phyloP scores from a whole-genome alignment of 179 eudicot genomes.

The Beta corolliflora region DNA sequence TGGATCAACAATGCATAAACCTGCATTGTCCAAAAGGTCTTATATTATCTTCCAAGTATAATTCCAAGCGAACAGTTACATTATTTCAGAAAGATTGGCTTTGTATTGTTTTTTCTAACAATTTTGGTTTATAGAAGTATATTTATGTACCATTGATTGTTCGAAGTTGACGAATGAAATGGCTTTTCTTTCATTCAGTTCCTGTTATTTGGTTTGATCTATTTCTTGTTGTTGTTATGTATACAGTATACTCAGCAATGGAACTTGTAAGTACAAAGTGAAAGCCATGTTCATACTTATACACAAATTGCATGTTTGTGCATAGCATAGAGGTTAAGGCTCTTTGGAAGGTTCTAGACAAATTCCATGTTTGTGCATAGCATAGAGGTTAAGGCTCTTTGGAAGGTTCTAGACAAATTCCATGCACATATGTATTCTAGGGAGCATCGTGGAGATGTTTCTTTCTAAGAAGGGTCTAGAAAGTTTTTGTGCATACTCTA shows the following conservation, averaged over 20 bases:
- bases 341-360: too few relatives aligned
- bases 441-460: too few relatives aligned
- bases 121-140: not conserved
- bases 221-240: not conserved
- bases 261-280: not conserved
- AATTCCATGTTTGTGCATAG: too few relatives aligned
- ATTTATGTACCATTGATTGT: conserved; percentile 1
- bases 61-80: not conserved
- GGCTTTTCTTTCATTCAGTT: not conserved
- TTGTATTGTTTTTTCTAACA: not conserved
- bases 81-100: not conserved
- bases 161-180: not conserved
- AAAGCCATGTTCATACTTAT: not conserved
- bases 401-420: too few relatives aligned
- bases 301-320: too few relatives aligned
- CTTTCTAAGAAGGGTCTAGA: too few relatives aligned
- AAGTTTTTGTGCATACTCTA: too few relatives aligned
- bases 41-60: not conserved
- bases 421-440: too few relatives aligned
- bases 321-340: too few relatives aligned
- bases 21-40: not conserved
- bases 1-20: not conserved
- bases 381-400: too few relatives aligned
- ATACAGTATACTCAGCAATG: not conserved
- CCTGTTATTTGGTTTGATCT: not conserved